Percentiles rank a stretch among this genome's conserved stretches.
phyloP scores from a whole-genome alignment of 1,139 yeast genomes.

The Hemisphaericaspora lyxosophila region DNA sequence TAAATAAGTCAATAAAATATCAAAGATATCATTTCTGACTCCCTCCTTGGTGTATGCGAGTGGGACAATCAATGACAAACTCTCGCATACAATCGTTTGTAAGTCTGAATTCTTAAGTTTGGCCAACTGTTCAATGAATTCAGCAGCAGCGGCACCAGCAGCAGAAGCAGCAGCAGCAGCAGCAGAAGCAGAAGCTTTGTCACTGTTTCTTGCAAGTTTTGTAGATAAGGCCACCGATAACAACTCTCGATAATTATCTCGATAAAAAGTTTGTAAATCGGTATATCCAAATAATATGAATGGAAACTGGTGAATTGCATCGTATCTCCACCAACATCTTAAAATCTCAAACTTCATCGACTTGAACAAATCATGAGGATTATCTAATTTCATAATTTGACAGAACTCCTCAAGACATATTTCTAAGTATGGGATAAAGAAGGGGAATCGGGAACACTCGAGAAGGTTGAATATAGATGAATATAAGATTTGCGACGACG shows the following conservation, averaged over 20 bases:
- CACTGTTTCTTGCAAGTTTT: slow-evolving; percentile 2
- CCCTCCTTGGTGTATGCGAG: slow-evolving; percentile 49
- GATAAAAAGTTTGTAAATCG: slow-evolving; percentile 25
- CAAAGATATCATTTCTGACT: slow-evolving; percentile 35
- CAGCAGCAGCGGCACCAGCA: slow-evolving; percentile 2
- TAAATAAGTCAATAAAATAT: slow-evolving; percentile 15
- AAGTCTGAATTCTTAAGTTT: slow-evolving; percentile 15
- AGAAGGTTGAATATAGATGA: slow-evolving; percentile 42
- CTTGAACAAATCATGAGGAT: slow-evolving; percentile 27
- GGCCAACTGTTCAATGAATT: slow-evolving; percentile 20
- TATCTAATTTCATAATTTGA: slow-evolving; percentile 11
- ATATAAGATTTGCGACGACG: slow-evolving; percentile 27
- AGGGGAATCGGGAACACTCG: slow-evolving; percentile 35
- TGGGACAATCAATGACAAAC: slow-evolving; percentile 41
- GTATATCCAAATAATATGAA: slow-evolving; percentile 33
- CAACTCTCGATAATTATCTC: slow-evolving; percentile 32
- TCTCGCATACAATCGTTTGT: slow-evolving; percentile 25
- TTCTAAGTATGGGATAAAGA: slow-evolving; percentile 31
- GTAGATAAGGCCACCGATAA: slow-evolving; percentile 34
- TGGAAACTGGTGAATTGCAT: slow-evolving; percentile 38
- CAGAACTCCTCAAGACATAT: slow-evolving; percentile 25
- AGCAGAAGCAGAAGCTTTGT: too few species aligned
- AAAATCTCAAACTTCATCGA: slow-evolving; percentile 31
- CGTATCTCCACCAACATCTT: slow-evolving; percentile 42
- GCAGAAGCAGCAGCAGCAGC: slow-evolving; percentile 4